These are phyloP conservation scores for Stephania cephalantha DNA, from an alignment of 164 flowering plant genomes.

Conservation along the genomic window DNA sequence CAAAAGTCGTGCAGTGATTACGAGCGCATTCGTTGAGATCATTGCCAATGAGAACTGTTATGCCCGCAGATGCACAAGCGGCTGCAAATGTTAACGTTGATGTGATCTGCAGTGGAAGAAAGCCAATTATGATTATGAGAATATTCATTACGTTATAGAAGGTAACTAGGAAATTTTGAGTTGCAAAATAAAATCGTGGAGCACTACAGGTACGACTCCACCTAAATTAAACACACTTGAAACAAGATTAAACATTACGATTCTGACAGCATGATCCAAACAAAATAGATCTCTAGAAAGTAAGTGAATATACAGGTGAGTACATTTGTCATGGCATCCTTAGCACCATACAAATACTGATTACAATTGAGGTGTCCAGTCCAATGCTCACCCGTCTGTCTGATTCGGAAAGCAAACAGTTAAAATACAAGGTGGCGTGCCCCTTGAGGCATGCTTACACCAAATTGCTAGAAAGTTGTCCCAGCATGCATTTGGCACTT, in stretches of 20 bases:
- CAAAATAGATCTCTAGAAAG: not conserved
- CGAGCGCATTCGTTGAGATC: conserved; percentile 52
- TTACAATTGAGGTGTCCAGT: not conserved
- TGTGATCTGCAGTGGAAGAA: conserved; percentile 41
- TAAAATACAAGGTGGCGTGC: too few species aligned
- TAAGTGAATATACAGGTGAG: not conserved
- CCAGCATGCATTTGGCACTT: too few species aligned
- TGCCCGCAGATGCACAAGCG: conserved; percentile 75
- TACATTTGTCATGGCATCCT: not conserved
- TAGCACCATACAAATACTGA: not conserved
- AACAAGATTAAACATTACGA: not conserved
- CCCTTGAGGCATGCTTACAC: too few species aligned
- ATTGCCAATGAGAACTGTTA: conserved; percentile 70
- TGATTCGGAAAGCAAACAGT: not conserved
- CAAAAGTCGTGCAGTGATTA: conserved; percentile 62
- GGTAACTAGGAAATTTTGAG: not conserved
- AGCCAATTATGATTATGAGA: too few species aligned
- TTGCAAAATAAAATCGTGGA: not conserved
- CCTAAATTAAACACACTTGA: not conserved
- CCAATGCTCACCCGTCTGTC: not conserved
- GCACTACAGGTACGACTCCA: not conserved
- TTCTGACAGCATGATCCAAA: not conserved
- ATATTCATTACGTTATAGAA: not conserved
- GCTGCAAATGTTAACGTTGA: conserved; percentile 68
- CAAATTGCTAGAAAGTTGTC: too few species aligned